Conservation (phyloP, 2,329 filamentous ascomycete genomes). For the Claviceps fusiformis region DNA sequence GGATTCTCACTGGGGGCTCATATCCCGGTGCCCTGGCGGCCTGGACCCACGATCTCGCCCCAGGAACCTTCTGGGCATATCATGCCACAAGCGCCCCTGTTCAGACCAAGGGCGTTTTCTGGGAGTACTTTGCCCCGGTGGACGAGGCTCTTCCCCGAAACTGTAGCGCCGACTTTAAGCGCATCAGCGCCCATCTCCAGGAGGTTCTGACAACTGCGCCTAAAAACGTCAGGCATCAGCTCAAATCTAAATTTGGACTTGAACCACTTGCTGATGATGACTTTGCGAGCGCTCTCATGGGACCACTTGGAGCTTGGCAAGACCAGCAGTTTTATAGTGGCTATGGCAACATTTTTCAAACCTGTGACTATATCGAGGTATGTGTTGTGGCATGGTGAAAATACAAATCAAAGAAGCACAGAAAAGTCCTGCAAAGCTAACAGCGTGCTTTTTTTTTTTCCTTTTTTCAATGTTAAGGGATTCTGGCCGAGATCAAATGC, state of each 20-base stretch:
- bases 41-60: constrained; percentile 58
- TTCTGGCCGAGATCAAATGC: neutral
- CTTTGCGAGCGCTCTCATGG: constrained; percentile 26
- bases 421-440: neutral
- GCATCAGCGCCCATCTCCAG: constrained; percentile 32
- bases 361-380: constrained; percentile 21
- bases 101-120: constrained; percentile 54
- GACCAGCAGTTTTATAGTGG: constrained; percentile 18
- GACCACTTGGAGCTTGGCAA: constrained; percentile 21
- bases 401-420: neutral
- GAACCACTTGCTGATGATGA: constrained; percentile 28
- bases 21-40: constrained; percentile 67
- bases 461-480: neutral
- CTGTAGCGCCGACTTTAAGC: constrained; percentile 50
- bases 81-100: constrained; percentile 69
- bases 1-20: constrained; percentile 65
- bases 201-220: constrained; percentile 28
- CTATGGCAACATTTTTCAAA: constrained; percentile 22
- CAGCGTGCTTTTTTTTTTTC: neutral
- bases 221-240: constrained; percentile 23
- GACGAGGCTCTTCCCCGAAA: constrained; percentile 33
- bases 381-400: neutral
- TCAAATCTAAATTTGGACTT: constrained; percentile 29
- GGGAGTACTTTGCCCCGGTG: constrained; percentile 37
- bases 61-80: constrained; percentile 60